Evolutionary conservation across 202 grass and related monocot species (phyloP).

Genomic region (Setaria italica): DNA sequence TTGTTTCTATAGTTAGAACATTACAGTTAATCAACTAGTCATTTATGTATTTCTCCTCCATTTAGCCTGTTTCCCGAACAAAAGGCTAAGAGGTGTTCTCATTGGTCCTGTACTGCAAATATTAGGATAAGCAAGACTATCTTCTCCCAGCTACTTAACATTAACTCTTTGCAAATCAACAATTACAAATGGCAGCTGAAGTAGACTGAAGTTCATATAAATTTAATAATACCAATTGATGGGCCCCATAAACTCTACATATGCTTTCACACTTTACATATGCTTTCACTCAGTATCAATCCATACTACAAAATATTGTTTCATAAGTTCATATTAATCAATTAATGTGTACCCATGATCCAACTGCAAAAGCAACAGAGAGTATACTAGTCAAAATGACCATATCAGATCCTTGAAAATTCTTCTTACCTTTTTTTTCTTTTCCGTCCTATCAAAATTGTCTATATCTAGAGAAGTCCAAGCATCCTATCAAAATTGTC

Average conservation of each 20-base stretch:
- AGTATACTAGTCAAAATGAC: conserved; percentile 9
- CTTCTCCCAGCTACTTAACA: neutral
- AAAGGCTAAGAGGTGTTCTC: neutral
- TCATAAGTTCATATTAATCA: neutral
- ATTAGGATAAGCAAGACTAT: neutral
- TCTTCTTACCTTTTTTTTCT: neutral
- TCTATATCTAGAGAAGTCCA: neutral
- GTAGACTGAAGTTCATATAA: conserved; percentile 1
- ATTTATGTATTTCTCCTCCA: neutral
- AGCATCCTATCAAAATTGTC: neutral
- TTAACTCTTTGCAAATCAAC: conserved; percentile 6
- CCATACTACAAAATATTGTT: neutral
- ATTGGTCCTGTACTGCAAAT: neutral
- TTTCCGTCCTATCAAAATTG: neutral
- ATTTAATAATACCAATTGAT: neutral
- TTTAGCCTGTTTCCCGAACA: neutral
- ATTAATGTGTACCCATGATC: neutral
- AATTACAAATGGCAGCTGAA: conserved; percentile 9
- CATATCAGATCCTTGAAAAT: conserved; percentile 23
- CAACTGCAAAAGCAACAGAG: neutral
- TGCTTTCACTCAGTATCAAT: neutral
- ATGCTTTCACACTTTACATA: conserved; percentile 13
- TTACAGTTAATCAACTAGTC: neutral
- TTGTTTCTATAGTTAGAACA: neutral
- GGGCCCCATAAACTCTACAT: neutral